Evolutionary conservation across 345 rosid genomes (phyloP).

Genomic region (Litchi chinensis): DNA sequence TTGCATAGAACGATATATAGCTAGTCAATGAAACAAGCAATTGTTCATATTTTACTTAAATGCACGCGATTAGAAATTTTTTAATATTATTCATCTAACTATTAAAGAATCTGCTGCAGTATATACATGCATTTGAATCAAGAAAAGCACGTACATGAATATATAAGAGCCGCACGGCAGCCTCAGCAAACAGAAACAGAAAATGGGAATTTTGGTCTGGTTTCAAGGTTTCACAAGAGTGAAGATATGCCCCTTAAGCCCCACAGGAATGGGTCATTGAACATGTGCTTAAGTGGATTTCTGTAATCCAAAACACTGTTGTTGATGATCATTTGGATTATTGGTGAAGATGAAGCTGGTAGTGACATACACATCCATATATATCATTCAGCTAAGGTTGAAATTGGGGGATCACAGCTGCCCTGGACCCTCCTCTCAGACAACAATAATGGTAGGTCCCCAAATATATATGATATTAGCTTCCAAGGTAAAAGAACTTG

Average conservation of each 20-base stretch:
- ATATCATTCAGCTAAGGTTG: constrained; percentile 23
- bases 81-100: not conserved
- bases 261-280: constrained; percentile 18
- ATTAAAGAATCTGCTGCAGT: too few species aligned
- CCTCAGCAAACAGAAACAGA: not conserved
- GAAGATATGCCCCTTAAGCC: constrained; percentile 19
- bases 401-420: constrained; percentile 15
- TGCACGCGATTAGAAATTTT: too few species aligned
- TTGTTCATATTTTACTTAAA: too few species aligned
- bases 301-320: not conserved
- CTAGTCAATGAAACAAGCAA: too few species aligned
- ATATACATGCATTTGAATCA: not conserved
- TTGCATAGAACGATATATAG: too few species aligned
- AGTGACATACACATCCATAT: not conserved
- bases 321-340: constrained; percentile 23
- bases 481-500: not conserved
- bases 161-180: too few species aligned
- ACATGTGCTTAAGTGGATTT: constrained; percentile 31
- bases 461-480: too few species aligned
- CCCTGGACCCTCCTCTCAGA: not conserved
- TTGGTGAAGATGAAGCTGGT: constrained; percentile 21
- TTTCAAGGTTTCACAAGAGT: constrained; percentile 6
- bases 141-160: too few species aligned
- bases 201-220: not conserved
- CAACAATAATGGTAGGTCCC: constrained; percentile 28